Conservation (phyloP, 345 rosid species). For the Rubroshorea leprosula region DNA sequence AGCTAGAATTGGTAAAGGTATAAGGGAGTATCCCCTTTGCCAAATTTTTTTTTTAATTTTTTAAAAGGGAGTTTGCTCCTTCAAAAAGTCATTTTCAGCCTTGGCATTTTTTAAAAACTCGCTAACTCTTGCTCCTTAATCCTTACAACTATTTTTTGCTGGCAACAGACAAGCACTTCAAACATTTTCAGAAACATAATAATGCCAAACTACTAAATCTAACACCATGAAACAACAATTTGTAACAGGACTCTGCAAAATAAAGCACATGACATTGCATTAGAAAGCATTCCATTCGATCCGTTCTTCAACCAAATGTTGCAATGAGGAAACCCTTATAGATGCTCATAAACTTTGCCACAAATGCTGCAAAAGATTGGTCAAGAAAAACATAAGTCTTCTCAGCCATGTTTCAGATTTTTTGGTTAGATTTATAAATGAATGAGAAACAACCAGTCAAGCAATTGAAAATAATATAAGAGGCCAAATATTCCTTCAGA, state of each 20-base stretch:
- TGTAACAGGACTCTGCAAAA: background rate
- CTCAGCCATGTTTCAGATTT: background rate
- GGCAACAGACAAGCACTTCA: no score
- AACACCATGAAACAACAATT: background rate
- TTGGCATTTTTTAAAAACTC: no score
- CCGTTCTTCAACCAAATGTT: slow-evolving; percentile 57
- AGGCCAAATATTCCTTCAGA: no score
- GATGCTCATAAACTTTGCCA: slow-evolving; percentile 94
- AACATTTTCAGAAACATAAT: no score
- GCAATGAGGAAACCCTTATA: slow-evolving; percentile 81
- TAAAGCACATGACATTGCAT: background rate
- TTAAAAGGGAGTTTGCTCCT: no score
- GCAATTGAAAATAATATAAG: background rate
- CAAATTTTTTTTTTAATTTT: no score
- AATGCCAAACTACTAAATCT: background rate
- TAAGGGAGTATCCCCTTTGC: no score
- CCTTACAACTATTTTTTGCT: no score
- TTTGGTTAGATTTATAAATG: background rate
- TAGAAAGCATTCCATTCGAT: background rate
- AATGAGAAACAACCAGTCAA: background rate
- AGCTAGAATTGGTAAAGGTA: no score
- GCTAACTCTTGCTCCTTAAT: no score
- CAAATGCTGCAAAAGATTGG: slow-evolving; percentile 60
- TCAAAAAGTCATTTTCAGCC: no score
- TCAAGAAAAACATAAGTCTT: background rate